Conservation (phyloP, 257 asterid genomes). For the Forsythia viridissima region DNA sequence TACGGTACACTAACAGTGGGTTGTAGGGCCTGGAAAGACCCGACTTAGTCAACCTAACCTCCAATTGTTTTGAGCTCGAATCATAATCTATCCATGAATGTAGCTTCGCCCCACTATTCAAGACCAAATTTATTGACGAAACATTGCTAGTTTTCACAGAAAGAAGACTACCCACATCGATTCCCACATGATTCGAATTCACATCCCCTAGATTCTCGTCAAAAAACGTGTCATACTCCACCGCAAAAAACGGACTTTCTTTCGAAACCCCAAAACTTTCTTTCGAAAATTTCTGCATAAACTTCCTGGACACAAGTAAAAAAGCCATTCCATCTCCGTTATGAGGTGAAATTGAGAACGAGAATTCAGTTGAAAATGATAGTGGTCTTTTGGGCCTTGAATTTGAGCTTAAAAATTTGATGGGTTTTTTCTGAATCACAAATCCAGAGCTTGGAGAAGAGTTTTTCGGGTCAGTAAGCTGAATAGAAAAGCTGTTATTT, state of each 20-base stretch:
- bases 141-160: slow-evolving; percentile 56
- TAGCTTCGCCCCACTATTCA: slow-evolving; percentile 66
- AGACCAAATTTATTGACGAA: slow-evolving; percentile 49
- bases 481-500: slow-evolving; percentile 34
- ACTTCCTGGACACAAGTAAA: slow-evolving; percentile 46
- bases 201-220: slow-evolving; percentile 50
- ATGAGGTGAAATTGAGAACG: slow-evolving; percentile 64
- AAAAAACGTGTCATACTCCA: slow-evolving; percentile 57
- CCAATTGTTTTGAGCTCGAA: slow-evolving; percentile 69
- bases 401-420: slow-evolving; percentile 38
- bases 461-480: slow-evolving; percentile 48
- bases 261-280: slow-evolving; percentile 45
- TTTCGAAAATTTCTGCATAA: slow-evolving; percentile 31
- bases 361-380: slow-evolving; percentile 75
- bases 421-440: slow-evolving; percentile 54
- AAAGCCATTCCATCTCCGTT: slow-evolving; percentile 67
- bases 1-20: slow-evolving; percentile 55
- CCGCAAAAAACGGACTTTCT: slow-evolving; percentile 49
- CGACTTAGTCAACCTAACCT: slow-evolving; percentile 56
- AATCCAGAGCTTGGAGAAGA: slow-evolving; percentile 64
- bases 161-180: slow-evolving; percentile 58
- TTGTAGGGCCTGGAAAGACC: slow-evolving; percentile 54
- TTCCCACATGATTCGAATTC: slow-evolving; percentile 60
- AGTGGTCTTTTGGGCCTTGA: slow-evolving; percentile 38
- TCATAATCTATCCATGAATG: slow-evolving; percentile 83